Percentiles rank a stretch among this genome's conserved stretches.
These are phyloP conservation scores for Phytopythium aichiense DNA, from an alignment of 352 stramenopile genomes.

Conservation along the genomic window DNA sequence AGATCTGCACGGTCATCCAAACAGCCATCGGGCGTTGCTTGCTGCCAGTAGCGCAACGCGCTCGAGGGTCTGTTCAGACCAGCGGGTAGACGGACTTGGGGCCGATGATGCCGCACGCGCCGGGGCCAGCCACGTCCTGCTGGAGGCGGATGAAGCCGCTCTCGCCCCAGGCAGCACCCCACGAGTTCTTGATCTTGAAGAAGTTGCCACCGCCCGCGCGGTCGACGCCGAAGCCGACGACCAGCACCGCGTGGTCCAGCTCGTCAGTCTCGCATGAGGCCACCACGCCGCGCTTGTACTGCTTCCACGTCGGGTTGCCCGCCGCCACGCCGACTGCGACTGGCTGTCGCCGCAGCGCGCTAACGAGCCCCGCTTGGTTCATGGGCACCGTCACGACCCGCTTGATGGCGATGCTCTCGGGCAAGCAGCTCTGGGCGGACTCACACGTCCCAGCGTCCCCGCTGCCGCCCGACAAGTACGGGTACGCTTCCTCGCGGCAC, in stretches of 20 bases:
- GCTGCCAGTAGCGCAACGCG: too few species aligned
- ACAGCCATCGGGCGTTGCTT: too few species aligned
- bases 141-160: conserved; percentile 93
- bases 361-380: conserved; percentile 73
- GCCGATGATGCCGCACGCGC: conserved; percentile 51
- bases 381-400: conserved; percentile 60
- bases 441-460: conserved; percentile 29
- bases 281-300: conserved; percentile 95
- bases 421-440: conserved; percentile 17
- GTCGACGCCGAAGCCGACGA: conserved; percentile 90
- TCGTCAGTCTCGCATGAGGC: conserved; percentile 69
- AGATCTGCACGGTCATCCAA: too few species aligned
- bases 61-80: conserved; percentile 16
- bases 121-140: conserved; percentile 52
- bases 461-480: conserved; percentile 69
- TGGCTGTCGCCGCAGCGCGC: conserved; percentile 88
- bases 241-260: conserved; percentile 97
- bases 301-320: conserved; percentile 94
- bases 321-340: conserved; percentile 95
- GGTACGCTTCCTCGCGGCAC: conserved; percentile 66
- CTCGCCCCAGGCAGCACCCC: conserved; percentile 92
- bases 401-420: conserved; percentile 27
- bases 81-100: conserved; percentile 57
- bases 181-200: conserved; percentile 99
- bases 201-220: conserved; percentile 26